Evolutionary conservation across 2,329 filamentous ascomycete genomes (phyloP), one percentile per base, ranked within the genome.

Genomic region (Cadophora gregata): DNA sequence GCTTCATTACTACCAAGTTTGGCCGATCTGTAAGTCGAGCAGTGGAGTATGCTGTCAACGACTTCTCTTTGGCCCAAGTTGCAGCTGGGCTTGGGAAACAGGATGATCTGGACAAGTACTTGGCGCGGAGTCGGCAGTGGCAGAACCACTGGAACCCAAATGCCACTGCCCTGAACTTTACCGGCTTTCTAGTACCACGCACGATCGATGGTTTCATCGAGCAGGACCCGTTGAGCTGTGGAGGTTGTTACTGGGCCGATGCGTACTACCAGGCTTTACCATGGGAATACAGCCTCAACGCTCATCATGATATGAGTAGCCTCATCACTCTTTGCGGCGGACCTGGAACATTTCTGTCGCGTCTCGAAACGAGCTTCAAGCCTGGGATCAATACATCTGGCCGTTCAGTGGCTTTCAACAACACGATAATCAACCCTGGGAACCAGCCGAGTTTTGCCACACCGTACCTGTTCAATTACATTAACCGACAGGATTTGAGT

Each of bases 401-500:
- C 59, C 77, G 79, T 65, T 81, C 88, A 48, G 87, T 87, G 33
- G 89, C 89, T 0, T 80, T 91, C 69, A 81, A 81, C 67, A 79
- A 84, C 69, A 88, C 83, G 12, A 84, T 91, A 33, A 90, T 90
- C 77, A 86, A 91, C 83, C 83, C 74, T 48, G 70, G 68, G 3
- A 75, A 75, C 50, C 72, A 75, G 36, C 72, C 73, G 9, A 70
- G 69, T 29, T 92, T 92, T 78, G 85, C 84, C 0, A 86, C 86
- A 0, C 89, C 89, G 0, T 92, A 88, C 76, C 81, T 92, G 2
- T 92, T 89, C 81, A 87, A 90, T 77, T 92, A 85, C 75, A 85
- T 85, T 59, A 83, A 84, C 65, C 83, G 86, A 59, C 89, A 90
- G 72, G 85, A 88, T 72, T 82, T 87, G 33, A 83, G 83, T 6